A percentile compares a stretch with the other conserved stretches of the same genome.
phyloP scores from a whole-genome alignment of 495 filamentous ascomycete species.

The Tuber indicum region DNA sequence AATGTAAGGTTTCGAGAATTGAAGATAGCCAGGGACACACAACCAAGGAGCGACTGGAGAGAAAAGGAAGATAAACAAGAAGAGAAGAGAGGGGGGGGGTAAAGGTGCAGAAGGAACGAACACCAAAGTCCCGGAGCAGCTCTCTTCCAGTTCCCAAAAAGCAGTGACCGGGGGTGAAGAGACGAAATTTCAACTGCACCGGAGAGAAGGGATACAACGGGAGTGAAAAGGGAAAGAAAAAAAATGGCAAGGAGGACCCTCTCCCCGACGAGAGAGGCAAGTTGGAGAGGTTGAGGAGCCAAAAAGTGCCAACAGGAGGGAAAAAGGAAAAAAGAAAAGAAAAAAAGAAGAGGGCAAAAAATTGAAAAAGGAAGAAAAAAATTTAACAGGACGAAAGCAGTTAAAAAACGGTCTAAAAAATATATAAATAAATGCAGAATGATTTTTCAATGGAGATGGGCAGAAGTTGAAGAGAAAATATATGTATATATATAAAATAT shows the following conservation, averaged over 20 bases:
- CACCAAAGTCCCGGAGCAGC: conserved; percentile 21
- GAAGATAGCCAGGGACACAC: too few relatives aligned
- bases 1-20: too few relatives aligned
- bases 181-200: conserved; percentile 20
- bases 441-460: neutral
- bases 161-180: conserved; percentile 21
- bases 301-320: neutral
- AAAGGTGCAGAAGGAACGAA: conserved; percentile 23
- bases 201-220: conserved; percentile 33
- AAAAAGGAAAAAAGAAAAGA: neutral
- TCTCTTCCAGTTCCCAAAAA: conserved; percentile 27
- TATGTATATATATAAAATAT: too few relatives aligned
- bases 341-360: neutral
- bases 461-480: too few relatives aligned
- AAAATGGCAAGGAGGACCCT: conserved; percentile 11
- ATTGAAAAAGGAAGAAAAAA: neutral
- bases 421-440: neutral
- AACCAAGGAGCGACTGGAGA: too few relatives aligned
- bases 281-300: neutral
- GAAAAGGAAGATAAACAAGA: too few relatives aligned
- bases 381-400: neutral
- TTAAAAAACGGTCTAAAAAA: neutral
- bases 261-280: neutral
- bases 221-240: conserved; percentile 11
- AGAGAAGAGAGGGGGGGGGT: neutral